Evolutionary conservation across 2,329 filamentous ascomycete genomes (phyloP), one percentile per base, ranked within the genome.

Genomic region (Botrytis pseudocinerea): DNA sequence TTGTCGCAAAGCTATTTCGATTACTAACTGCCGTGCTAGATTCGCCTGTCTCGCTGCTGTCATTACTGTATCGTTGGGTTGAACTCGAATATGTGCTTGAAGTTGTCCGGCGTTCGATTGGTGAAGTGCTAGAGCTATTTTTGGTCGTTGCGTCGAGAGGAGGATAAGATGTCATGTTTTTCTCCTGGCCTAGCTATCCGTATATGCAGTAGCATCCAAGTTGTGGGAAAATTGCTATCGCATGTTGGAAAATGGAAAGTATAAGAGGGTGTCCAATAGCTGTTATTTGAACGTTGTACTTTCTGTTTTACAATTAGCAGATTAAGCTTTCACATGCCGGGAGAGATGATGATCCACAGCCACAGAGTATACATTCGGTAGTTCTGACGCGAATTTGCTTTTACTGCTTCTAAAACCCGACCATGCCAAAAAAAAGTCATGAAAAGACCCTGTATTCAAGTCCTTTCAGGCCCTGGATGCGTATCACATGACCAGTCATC

Each of bases 41-140:
- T 76, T 85, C 85, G 75, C 83, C 84, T 14, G 82, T 82, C 62
- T 86, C 85, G 77, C 84, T 82, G 77, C 83, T 83, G 20, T 77
- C 79, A 74, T 79, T 77, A 75, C 82, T 83, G 68, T 65, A 81
- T 79, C 75, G 80, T 78, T 74, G 73, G 9, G 65, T 74, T 1
- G 74, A 74, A 48, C 75, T 77, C 14, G 76, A 76, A 25, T 75
- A 77, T 4, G 75, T 76, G 66, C 76, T 78, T 46, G 74, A 74
- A 25, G 73, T 78, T 28, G 75, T 76, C 64, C 74, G 74, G 62
- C 74, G 76, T 46, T 78, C 73, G 63, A 76, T 68, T 57, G 74
- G 75, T 25, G 76, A 73, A 62, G 77, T 57, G 79, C 76, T 59
- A 63, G 71, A 63, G 72, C 77, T 73, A 79, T 80, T 75, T 78